These are phyloP conservation scores for Anthracocystis setariae DNA, from an alignment of 1,284 basidiomycete genomes.

Conservation along the genomic window DNA sequence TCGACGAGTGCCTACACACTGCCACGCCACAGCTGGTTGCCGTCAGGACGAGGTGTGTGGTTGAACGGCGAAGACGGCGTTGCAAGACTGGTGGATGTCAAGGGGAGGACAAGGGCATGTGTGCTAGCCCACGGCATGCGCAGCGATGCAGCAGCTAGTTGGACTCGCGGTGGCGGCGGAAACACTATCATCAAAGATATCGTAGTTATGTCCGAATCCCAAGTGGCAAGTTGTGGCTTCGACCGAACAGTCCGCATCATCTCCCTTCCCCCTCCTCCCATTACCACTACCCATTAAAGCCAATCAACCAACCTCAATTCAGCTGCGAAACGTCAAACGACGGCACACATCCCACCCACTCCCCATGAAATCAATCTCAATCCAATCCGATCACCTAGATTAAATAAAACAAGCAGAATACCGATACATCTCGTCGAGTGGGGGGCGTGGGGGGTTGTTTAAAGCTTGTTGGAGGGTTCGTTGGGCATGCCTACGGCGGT, in stretches of 20 bases:
- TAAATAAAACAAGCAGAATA: no score
- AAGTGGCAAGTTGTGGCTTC: slow-evolving; percentile 59
- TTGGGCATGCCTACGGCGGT: slow-evolving; percentile 57
- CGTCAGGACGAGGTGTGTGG: slow-evolving; percentile 52
- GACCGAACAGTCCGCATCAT: slow-evolving; percentile 53
- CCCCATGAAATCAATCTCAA: no score
- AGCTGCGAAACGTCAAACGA: no score
- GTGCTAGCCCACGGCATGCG: slow-evolving; percentile 46
- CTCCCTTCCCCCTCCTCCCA: slow-evolving; percentile 1
- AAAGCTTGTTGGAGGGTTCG: slow-evolving; percentile 48
- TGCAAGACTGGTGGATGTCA: slow-evolving; percentile 53
- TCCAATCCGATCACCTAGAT: no score
- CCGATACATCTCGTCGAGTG: no score
- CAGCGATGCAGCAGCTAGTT: slow-evolving; percentile 19
- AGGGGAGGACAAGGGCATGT: slow-evolving; percentile 41
- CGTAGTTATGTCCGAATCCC: slow-evolving; percentile 36
- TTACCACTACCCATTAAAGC: no score
- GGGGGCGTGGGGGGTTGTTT: not conserved
- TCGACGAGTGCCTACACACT: slow-evolving; percentile 42
- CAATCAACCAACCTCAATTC: no score
- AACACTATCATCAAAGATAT: slow-evolving; percentile 63
- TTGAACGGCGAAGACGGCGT: slow-evolving; percentile 60
- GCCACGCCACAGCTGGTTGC: slow-evolving; percentile 59
- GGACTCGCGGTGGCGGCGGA: slow-evolving; percentile 59
- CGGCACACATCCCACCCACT: no score